Conservation (phyloP, 129 eudicot species). For the Centrapalus pauciflorus region DNA sequence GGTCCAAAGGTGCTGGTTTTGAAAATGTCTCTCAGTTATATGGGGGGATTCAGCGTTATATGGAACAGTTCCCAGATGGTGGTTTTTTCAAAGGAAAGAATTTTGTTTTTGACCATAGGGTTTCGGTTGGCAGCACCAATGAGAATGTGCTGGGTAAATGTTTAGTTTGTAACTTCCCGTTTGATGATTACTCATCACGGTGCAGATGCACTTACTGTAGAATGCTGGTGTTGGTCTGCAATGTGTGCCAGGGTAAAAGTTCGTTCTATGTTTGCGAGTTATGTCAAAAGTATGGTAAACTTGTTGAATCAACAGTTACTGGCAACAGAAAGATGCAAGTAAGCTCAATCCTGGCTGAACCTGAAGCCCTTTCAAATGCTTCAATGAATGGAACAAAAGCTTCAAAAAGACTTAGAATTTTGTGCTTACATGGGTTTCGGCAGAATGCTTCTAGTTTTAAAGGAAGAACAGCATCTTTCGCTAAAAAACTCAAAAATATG, state of each 20-base stretch:
- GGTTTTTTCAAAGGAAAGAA: conserved; percentile 92
- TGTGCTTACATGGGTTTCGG: conserved; percentile 94
- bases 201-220: conserved; percentile 76
- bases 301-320: conserved; percentile 16
- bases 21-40: conserved; percentile 91
- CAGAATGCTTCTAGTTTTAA: conserved; percentile 94
- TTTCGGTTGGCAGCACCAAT: conserved; percentile 70
- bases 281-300: conserved; percentile 62
- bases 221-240: conserved; percentile 90
- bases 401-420: conserved; percentile 56
- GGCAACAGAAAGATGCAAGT: conserved; percentile 13
- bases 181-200: conserved; percentile 87
- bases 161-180: conserved; percentile 51
- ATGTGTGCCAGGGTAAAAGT: conserved; percentile 47
- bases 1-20: conserved; percentile 92
- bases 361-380: conserved; percentile 15
- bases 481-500: conserved; percentile 75
- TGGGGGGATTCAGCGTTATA: conserved; percentile 94
- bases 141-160: conserved; percentile 55
- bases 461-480: conserved; percentile 82
- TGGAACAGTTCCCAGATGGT: conserved; percentile 93
- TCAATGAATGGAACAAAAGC: conserved; percentile 15
- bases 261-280: conserved; percentile 64
- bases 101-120: conserved; percentile 95
- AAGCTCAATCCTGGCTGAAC: neutral